These are phyloP conservation scores for Trametes elegans DNA, from an alignment of 768 basidiomycete species.

Conservation along the genomic window DNA sequence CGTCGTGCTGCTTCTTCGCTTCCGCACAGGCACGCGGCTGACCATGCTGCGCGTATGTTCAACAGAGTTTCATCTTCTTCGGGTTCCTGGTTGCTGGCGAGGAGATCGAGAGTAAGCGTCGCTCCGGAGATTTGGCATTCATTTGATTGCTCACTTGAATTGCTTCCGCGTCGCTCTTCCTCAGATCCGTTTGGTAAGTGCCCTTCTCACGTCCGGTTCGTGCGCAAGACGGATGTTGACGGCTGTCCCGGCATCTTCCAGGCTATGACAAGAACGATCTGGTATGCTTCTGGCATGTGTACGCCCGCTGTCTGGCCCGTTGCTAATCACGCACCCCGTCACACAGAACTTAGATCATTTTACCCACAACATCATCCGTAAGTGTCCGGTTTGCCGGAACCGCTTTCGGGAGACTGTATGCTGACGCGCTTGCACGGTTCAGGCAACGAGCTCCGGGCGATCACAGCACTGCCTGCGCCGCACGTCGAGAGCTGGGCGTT, in stretches of 20 bases:
- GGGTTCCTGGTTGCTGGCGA: conserved; percentile 73
- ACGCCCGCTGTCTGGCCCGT: too few relatives aligned
- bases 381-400: too few relatives aligned
- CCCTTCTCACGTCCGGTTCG: not conserved
- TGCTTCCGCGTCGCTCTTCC: not conserved
- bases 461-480: conserved; percentile 60
- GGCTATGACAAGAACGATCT: conserved; percentile 75
- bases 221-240: conserved; percentile 3
- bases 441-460: conserved; percentile 61
- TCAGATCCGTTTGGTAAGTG: conserved; percentile 47
- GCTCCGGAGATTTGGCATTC: not conserved
- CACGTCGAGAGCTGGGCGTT: conserved; percentile 62
- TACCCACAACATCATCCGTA: conserved; percentile 66
- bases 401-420: too few relatives aligned
- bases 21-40: not conserved
- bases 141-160: conserved; percentile 7
- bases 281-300: conserved; percentile 32
- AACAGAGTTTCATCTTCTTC: conserved; percentile 67
- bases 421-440: not conserved
- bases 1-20: conserved; percentile 17
- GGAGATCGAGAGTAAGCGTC: conserved; percentile 65
- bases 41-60: not conserved
- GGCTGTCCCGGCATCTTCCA: conserved; percentile 9
- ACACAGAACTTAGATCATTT: conserved; percentile 75
- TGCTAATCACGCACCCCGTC: too few relatives aligned